These are phyloP conservation scores for Paraphysoderma sedebokerense DNA, from an alignment of 371 early-diverging fungal genomes.

Conservation along the genomic window DNA sequence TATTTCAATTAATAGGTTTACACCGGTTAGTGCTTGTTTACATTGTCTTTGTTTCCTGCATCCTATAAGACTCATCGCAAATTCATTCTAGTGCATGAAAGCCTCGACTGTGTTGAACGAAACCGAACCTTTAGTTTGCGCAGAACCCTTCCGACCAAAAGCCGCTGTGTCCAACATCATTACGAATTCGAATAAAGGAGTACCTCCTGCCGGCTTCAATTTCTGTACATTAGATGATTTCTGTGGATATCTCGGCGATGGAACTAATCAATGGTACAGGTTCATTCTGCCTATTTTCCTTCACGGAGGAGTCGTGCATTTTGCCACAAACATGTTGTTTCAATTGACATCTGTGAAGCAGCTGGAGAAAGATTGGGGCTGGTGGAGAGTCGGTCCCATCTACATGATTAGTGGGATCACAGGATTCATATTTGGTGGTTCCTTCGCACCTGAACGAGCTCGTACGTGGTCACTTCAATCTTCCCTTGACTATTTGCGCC, in stretches of 20 bases:
- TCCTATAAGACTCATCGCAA: too few species aligned
- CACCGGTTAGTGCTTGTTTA: slow-evolving; percentile 30
- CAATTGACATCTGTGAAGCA: slow-evolving; percentile 51
- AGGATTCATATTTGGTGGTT: slow-evolving; percentile 65
- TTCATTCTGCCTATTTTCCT: slow-evolving; percentile 68
- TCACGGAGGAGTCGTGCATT: slow-evolving; percentile 70
- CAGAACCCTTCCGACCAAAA: too few species aligned
- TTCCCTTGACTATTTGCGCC: neutral
- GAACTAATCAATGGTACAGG: slow-evolving; percentile 58
- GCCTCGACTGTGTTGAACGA: slow-evolving; percentile 13
- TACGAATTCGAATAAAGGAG: too few species aligned
- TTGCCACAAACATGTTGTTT: slow-evolving; percentile 50
- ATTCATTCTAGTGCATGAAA: too few species aligned
- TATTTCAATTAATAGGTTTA: too few species aligned
- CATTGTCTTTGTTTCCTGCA: neutral
- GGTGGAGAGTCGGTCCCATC: slow-evolving; percentile 46
- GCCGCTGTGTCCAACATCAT: too few species aligned
- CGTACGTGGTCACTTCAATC: slow-evolving; percentile 15
- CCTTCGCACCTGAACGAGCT: slow-evolving; percentile 29
- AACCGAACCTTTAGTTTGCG: too few species aligned
- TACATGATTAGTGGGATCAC: slow-evolving; percentile 59
- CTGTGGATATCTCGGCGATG: too few species aligned
- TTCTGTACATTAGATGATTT: slow-evolving; percentile 20
- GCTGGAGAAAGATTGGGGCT: slow-evolving; percentile 58
- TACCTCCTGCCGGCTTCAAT: too few species aligned